These are phyloP conservation scores for Terfezia claveryi DNA, from an alignment of 495 filamentous ascomycete genomes.

Conservation along the genomic window DNA sequence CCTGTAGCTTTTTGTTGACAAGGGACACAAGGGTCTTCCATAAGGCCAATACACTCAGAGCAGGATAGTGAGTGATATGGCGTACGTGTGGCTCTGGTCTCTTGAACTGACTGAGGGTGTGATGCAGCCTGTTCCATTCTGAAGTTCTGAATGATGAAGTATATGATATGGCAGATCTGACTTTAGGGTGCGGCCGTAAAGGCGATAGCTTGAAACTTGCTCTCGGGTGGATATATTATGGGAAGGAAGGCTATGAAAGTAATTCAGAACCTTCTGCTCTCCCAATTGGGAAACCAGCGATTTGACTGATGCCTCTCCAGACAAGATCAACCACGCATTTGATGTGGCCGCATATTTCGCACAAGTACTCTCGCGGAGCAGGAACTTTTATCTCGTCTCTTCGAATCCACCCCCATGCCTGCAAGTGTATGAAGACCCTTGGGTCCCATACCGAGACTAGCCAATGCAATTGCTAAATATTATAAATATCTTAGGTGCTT, in stretches of 20 bases:
- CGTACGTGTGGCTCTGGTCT: not conserved
- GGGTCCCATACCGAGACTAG: too few relatives aligned
- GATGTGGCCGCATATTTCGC: conserved; percentile 43
- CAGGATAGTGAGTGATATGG: conserved; percentile 35
- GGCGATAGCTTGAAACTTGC: conserved; percentile 75
- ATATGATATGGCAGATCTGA: conserved; percentile 85
- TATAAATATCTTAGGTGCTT: conserved; percentile 35
- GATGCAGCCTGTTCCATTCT: conserved; percentile 43
- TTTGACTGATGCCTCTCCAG: conserved; percentile 22
- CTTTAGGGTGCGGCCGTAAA: conserved; percentile 72
- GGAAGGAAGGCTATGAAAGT: conserved; percentile 29
- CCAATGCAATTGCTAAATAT: too few relatives aligned
- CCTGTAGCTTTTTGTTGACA: conserved; percentile 74
- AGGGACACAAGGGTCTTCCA: conserved; percentile 55
- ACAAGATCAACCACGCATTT: conserved; percentile 47
- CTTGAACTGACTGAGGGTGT: not conserved
- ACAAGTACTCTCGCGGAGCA: conserved; percentile 27
- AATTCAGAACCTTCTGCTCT: not conserved
- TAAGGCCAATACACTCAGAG: conserved; percentile 61
- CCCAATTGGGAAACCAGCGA: too few relatives aligned
- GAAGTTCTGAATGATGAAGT: conserved; percentile 29
- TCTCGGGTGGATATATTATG: conserved; percentile 76
- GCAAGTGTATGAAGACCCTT: conserved; percentile 34
- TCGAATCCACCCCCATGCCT: conserved; percentile 65
- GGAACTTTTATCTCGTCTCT: conserved; percentile 48